Base-by-base conservation (phyloP, 2,329 filamentous ascomycete genomes). In the Cladosporium austrohemisphaericum region DNA sequence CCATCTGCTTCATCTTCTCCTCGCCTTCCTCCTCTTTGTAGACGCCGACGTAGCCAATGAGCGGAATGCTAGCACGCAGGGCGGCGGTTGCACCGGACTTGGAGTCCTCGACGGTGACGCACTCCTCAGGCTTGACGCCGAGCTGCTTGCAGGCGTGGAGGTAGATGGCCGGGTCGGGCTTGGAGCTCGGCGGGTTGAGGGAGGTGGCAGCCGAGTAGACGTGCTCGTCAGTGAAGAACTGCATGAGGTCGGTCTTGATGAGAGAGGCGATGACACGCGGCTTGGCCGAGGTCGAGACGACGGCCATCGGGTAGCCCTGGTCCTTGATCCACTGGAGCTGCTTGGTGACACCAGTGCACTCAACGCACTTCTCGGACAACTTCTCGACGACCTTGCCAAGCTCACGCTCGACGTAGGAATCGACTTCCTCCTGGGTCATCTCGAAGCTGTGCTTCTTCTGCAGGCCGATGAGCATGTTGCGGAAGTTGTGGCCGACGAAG, bases 401-500 rank as follows among this genome's bases (percentile, higher is more conserved):
- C 71, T 95, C 90, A 60, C 77, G 76, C 60, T 74, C 76, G 55
- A 94, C 88, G 67, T 88, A 94, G 32, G 65, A 68, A 60, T 93
- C 83, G 51, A 90, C 71, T 64, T 94, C 86, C 2, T 80, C 81
- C 16, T 76, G 68, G 20, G 70, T 60, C 71, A 95, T 80, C 46
- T 77, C 71, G 71, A 95, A 92, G 69, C 77, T 76, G 76, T 88
- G 83, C 69, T 86, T 85, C 68, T 81, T 73, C 70, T 90, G 83
- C 53, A 95, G 81, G 53, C 81, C 82, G 52, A 75, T 70, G 72
- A 95, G 84, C 88, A 95, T 95, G 71, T 88, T 88, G 59, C 89
- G 88, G 79, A 95, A 95, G 79, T 94, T 95, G 69, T 93, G 86
- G 61, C 91, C 90, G 60, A 95, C 88, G 63, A 94, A 95, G 72